A percentile compares a stretch with the other conserved stretches of the same genome.
Evolutionary conservation across 306 rosid genomes (phyloP).

Genomic region (Inga leiocalycina): DNA sequence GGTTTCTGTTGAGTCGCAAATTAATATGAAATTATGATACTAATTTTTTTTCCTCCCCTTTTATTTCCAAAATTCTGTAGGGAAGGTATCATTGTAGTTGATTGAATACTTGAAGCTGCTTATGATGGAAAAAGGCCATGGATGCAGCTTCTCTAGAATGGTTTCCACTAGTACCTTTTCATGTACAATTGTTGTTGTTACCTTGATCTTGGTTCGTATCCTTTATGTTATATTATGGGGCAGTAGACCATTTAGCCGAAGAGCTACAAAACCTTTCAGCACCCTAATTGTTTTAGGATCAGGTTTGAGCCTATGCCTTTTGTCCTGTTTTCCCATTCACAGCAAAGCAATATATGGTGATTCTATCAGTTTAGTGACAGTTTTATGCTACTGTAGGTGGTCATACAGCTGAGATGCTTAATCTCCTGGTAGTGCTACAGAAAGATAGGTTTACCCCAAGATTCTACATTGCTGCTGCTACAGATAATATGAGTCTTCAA

Average conservation of each 20-base stretch:
- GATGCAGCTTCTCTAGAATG: conserved; percentile 40
- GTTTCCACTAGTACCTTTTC: conserved; percentile 34
- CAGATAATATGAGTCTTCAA: conserved; percentile 91
- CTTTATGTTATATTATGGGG: conserved; percentile 43
- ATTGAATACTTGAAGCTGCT: conserved; percentile 28
- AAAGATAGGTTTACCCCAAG: conserved; percentile 69
- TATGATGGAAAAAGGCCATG: conserved; percentile 42
- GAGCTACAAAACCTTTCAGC: conserved; percentile 42
- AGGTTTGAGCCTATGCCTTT: conserved; percentile 39
- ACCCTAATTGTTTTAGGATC: conserved; percentile 61
- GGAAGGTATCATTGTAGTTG: conserved; percentile 24
- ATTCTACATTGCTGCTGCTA: conserved; percentile 82
- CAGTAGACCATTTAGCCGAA: conserved; percentile 33
- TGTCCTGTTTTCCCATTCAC: conserved; percentile 26
- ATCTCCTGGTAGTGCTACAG: conserved; percentile 69
- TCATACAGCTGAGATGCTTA: conserved; percentile 95
- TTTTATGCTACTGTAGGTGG: conserved; percentile 53
- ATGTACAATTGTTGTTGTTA: conserved; percentile 25
- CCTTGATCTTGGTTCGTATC: conserved; percentile 44
- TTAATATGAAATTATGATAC: conserved; percentile 6
- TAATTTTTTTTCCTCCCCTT: conserved; percentile 18
- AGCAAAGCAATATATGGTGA: conserved; percentile 12
- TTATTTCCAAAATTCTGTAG: neutral
- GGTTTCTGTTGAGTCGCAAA: neutral
- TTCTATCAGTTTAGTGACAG: neutral